phyloP scores from a whole-genome alignment of 2,329 filamentous ascomycete species.

The Ceratocystis lukuohia region DNA sequence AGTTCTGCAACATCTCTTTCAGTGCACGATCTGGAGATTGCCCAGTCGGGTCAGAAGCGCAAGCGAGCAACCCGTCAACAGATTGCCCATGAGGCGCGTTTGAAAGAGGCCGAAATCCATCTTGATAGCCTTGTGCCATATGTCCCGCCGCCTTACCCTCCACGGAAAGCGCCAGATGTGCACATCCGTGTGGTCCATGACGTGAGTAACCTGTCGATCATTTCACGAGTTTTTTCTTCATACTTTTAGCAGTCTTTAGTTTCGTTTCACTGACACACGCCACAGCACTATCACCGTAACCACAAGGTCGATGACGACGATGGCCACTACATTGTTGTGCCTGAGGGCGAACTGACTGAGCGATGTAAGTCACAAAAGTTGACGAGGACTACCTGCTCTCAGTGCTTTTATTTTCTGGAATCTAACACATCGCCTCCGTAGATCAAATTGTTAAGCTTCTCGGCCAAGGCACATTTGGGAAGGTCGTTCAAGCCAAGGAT shows the following conservation, averaged over 20 bases:
- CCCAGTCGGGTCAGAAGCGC: conserved; percentile 67
- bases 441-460: conserved; percentile 82
- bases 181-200: conserved; percentile 48
- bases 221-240: not conserved
- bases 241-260: not conserved
- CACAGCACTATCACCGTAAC: conserved; percentile 35
- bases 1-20: conserved; percentile 76
- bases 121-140: conserved; percentile 66
- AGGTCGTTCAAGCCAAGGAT: conserved; percentile 89
- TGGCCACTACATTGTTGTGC: conserved; percentile 88
- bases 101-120: conserved; percentile 56
- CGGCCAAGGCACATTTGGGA: conserved; percentile 94
- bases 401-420: not conserved
- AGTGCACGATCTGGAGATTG: conserved; percentile 50
- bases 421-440: conserved; percentile 27
- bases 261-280: conserved; percentile 5
- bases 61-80: conserved; percentile 69
- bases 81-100: conserved; percentile 66
- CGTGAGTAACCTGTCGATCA: conserved; percentile 34
- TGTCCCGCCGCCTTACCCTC: conserved; percentile 72
- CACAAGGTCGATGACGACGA: conserved; percentile 90
- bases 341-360: conserved; percentile 73
- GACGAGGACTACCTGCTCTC: not conserved
- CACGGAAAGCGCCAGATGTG: conserved; percentile 79
- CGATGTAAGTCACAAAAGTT: conserved; percentile 48